Evolutionary conservation across 2,329 filamentous ascomycete species (phyloP).

Genomic region (Arthrobotrys sinensis): DNA sequence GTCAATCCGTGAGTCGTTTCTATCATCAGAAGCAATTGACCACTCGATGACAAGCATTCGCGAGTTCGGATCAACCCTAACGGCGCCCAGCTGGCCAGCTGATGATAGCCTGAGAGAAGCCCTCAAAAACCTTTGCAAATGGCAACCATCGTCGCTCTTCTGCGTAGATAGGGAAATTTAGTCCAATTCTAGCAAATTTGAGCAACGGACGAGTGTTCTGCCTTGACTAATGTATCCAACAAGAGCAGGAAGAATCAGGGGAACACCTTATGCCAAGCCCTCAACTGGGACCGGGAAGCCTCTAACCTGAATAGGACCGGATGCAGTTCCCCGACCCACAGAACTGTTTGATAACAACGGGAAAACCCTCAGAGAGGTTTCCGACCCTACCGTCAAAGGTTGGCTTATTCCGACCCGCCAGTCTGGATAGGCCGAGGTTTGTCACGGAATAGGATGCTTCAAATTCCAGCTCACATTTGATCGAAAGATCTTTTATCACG

Average conservation of each 20-base stretch:
- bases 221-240: neutral
- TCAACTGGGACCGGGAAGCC: constrained; percentile 40
- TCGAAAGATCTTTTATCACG: constrained; percentile 8
- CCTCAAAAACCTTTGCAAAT: constrained; percentile 11
- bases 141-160: neutral
- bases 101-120: constrained; percentile 26
- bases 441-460: constrained; percentile 4
- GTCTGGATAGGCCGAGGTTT: constrained; percentile 41
- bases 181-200: constrained; percentile 15
- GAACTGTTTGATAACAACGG: constrained; percentile 35
- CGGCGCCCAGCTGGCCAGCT: neutral
- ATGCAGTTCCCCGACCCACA: constrained; percentile 58
- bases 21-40: constrained; percentile 3
- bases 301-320: constrained; percentile 58
- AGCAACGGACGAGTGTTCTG: constrained; percentile 6
- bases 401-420: constrained; percentile 45
- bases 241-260: constrained; percentile 42
- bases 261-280: constrained; percentile 39
- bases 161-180: neutral
- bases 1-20: constrained; percentile 3
- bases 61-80: neutral
- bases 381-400: constrained; percentile 47
- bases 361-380: constrained; percentile 33
- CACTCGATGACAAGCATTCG: constrained; percentile 14
- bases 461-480: neutral